Evolutionary conservation across 1,284 basidiomycete genomes (phyloP), one percentile per base, ranked within the genome.

Genomic region (Earliella scabrosa): DNA sequence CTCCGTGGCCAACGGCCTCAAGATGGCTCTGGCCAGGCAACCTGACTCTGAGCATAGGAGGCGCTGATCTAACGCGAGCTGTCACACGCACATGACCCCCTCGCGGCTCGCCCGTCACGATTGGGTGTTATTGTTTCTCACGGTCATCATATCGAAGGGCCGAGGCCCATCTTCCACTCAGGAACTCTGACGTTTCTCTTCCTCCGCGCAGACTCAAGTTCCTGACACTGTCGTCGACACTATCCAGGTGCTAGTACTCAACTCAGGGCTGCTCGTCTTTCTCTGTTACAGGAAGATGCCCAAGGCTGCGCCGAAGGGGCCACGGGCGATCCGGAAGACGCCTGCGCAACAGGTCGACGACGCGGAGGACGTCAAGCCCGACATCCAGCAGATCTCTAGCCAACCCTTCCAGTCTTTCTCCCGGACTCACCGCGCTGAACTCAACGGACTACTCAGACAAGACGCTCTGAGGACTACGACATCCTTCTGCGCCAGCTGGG

Each of bases 391-490:
- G 14, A 21, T 47, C 34, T 27, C 46, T 18, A 24, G 20, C 16
- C 23, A 23, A 10, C 34, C 34, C 21, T 43, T 43, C n/a, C 26
- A 44, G 34, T 24, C 52, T 4, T 40, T 59, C 32, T 54, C 52
- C 5, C 49, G 57, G 20, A 36, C 29, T 5, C 52, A 59, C 20
- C 52, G 57, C 4, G 49, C 52, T 2, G 41, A 59, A 20, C 49
- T 59, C 18, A 38, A 27, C 20, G 35, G 13, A 0, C 23, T 48
- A 7, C 41, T 59, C 8, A 26, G 16, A 1, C 14, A 16, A 4
- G 4, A 18, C 2, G 18, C 40, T 27, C 18, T 36, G 4, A 38
- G 20, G 7, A 34, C 47, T 1, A 27, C 57, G 10, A 16, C 29
- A 4, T 35, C 45, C 4, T 54, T 52, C 23, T 54, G 48, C 26